Evolutionary conservation across 495 filamentous ascomycete species (phyloP).

Genomic region (Daldinia childiae): DNA sequence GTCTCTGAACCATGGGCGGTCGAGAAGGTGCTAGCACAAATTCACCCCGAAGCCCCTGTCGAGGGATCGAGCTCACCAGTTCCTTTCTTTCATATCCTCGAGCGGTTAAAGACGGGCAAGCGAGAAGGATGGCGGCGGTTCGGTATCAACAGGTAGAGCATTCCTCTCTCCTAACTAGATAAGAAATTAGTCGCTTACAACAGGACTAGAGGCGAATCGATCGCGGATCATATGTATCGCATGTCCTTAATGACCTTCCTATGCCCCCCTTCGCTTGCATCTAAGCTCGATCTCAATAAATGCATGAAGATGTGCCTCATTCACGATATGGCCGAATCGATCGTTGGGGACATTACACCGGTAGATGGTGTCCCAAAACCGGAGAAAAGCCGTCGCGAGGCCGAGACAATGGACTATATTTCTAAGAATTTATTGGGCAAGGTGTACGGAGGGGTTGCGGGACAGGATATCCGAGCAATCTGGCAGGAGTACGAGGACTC

Average conservation of each 20-base stretch:
- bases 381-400: constrained; percentile 89
- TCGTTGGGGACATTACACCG: constrained; percentile 97
- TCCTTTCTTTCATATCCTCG: constrained; percentile 91
- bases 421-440: constrained; percentile 74
- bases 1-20: constrained; percentile 58
- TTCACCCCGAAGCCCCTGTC: constrained; percentile 58
- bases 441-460: constrained; percentile 73
- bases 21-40: constrained; percentile 57
- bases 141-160: constrained; percentile 67
- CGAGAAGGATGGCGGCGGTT: constrained; percentile 96
- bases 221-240: constrained; percentile 99
- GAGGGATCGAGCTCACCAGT: constrained; percentile 76
- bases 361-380: constrained; percentile 73
- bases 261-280: constrained; percentile 77
- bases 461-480: constrained; percentile 72
- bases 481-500: constrained; percentile 96
- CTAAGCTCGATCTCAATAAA: constrained; percentile 75
- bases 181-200: constrained; percentile 10
- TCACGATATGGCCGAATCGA: constrained; percentile 95
- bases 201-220: constrained; percentile 71
- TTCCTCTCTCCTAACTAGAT: background rate
- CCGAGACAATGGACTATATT: constrained; percentile 89
- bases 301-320: constrained; percentile 94
- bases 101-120: constrained; percentile 92
- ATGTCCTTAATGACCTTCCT: constrained; percentile 98